Conservation (phyloP, 164 flowering plant genomes). For the Cinnamomum micranthum region DNA sequence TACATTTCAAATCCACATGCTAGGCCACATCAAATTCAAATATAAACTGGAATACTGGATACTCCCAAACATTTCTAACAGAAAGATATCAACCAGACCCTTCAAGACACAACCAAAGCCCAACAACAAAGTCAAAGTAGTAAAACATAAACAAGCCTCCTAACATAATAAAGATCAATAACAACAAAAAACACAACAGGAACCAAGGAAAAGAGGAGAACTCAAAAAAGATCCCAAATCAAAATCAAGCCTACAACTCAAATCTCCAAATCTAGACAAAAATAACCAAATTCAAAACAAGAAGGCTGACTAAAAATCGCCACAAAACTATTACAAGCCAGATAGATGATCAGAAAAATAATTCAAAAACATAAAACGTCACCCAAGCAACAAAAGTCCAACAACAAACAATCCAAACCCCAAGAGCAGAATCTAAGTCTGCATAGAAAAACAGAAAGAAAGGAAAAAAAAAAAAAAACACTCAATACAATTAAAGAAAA, state of each 20-base stretch:
- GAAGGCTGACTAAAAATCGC: background rate
- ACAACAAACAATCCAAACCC: background rate
- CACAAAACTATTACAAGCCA: background rate
- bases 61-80: no score
- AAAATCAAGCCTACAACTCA: background rate
- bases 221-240: background rate
- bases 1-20: no score
- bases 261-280: background rate
- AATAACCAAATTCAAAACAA: background rate
- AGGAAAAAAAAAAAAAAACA: background rate
- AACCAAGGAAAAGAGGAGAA: background rate
- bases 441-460: slow-evolving; percentile 1
- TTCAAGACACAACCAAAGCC: background rate
- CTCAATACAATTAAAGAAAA: no score
- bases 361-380: background rate
- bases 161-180: no score
- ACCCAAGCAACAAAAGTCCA: no score
- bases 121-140: background rate
- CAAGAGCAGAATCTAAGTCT: background rate
- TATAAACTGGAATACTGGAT: background rate
- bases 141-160: no score
- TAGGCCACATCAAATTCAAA: background rate
- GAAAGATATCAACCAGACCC: background rate
- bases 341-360: background rate
- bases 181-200: background rate